Evolutionary conservation across 2,329 filamentous ascomycete species (phyloP).

Genomic region (Xylogone sp.): DNA sequence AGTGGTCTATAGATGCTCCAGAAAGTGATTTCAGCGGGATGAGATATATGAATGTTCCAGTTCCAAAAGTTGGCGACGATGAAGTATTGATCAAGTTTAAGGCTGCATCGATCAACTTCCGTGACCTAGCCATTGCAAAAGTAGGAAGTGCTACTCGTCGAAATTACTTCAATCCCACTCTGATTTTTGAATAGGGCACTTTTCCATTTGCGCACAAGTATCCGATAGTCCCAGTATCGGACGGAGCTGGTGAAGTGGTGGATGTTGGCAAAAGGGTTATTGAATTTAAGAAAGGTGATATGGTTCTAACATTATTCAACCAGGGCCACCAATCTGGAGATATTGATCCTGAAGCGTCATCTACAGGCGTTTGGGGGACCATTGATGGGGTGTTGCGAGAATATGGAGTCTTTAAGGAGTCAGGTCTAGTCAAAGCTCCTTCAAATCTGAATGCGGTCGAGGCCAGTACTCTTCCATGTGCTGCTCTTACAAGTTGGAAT

Average conservation of each 20-base stretch:
- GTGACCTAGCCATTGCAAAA: conserved; percentile 25
- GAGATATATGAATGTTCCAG: conserved; percentile 30
- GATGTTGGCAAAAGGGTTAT: not conserved
- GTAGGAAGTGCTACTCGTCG: conserved; percentile 6
- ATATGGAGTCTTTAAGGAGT: conserved; percentile 37
- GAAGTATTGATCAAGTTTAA: conserved; percentile 46
- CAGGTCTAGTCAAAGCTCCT: conserved; percentile 51
- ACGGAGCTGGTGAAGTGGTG: conserved; percentile 2
- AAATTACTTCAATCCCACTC: not conserved
- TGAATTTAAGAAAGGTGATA: not conserved
- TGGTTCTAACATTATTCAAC: not conserved
- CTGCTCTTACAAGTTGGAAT: conserved; percentile 49
- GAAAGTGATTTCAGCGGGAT: not conserved
- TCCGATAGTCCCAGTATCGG: not conserved
- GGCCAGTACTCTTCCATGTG: conserved; percentile 43
- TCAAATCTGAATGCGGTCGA: conserved; percentile 38
- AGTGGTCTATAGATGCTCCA: not conserved
- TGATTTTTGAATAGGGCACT: not conserved
- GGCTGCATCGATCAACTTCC: conserved; percentile 31
- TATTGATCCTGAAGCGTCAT: not conserved
- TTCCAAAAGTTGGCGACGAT: conserved; percentile 36
- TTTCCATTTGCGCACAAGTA: not conserved
- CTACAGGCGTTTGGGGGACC: not conserved
- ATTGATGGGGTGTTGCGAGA: conserved; percentile 33
- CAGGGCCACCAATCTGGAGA: conserved; percentile 1